A percentile compares a stretch with the other conserved stretches of the same genome.
Evolutionary conservation across 2,329 filamentous ascomycete species (phyloP).

Genomic region (Celoporthe dispersa): DNA sequence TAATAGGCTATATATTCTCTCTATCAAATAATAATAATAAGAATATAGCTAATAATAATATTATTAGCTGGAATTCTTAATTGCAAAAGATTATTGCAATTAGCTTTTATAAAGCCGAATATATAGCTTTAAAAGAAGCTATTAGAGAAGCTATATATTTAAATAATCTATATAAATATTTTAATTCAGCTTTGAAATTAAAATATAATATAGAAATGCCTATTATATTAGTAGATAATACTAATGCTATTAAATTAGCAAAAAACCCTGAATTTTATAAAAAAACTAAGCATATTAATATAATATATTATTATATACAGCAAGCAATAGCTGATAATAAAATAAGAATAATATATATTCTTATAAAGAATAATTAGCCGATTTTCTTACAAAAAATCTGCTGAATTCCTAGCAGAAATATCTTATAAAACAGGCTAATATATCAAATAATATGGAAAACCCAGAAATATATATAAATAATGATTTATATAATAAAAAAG

Average conservation of each 20-base stretch:
- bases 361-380: neutral
- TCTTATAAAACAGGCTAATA: neutral
- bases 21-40: neutral
- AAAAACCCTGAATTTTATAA: constrained; percentile 10
- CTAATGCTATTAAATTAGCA: constrained; percentile 7
- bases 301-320: neutral
- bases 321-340: neutral
- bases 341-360: constrained; percentile 9
- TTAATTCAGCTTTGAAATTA: neutral
- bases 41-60: constrained; percentile 8
- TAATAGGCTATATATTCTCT: neutral
- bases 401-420: neutral
- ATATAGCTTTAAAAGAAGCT: constrained; percentile 9
- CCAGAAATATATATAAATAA: neutral
- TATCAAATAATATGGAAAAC: constrained; percentile 1
- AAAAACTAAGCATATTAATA: constrained; percentile 5
- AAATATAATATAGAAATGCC: neutral
- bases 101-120: neutral
- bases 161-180: neutral
- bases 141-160: neutral
- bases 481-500: constrained; percentile 7
- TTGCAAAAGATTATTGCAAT: too few species aligned
- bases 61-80: constrained; percentile 8
- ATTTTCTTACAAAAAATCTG: neutral
- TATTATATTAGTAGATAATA: constrained; percentile 7